Evolutionary conservation across 768 basidiomycete species (phyloP).

Genomic region (Russula ochroleuca): DNA sequence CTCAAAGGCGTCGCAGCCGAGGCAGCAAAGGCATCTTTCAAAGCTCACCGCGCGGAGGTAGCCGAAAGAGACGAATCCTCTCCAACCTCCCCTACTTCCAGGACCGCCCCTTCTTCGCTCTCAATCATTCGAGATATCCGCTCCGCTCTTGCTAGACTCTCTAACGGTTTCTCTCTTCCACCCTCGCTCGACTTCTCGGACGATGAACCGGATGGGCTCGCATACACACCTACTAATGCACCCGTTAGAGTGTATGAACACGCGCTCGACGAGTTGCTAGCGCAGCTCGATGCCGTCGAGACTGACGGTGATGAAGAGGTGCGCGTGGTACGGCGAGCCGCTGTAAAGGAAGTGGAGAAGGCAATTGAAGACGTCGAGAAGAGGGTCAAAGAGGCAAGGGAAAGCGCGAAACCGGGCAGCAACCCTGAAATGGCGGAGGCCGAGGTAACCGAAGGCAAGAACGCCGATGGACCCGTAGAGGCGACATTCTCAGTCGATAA

Average conservation of each 20-base stretch:
- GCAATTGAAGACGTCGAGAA: constrained; percentile 53
- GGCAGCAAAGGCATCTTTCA: constrained; percentile 15
- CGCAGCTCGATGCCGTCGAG: constrained; percentile 63
- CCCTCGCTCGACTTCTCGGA: constrained; percentile 18
- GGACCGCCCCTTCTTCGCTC: background rate
- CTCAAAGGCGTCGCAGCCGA: constrained; percentile 20
- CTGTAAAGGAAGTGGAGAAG: constrained; percentile 56
- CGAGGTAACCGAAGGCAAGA: background rate
- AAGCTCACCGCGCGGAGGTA: constrained; percentile 20
- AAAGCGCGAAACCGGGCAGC: background rate
- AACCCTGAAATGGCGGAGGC: background rate
- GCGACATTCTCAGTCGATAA: background rate
- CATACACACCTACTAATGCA: constrained; percentile 58
- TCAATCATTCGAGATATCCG: constrained; percentile 13
- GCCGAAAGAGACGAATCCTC: background rate
- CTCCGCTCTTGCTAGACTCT: constrained; percentile 8
- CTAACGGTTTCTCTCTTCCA: constrained; percentile 18
- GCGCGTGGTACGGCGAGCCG: constrained; percentile 45
- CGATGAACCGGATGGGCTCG: constrained; percentile 38
- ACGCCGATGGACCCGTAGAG: background rate
- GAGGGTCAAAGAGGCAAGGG: constrained; percentile 8
- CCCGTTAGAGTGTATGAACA: constrained; percentile 60
- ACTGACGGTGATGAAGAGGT: constrained; percentile 56
- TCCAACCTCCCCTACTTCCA: background rate
- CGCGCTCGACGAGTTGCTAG: constrained; percentile 56